These are phyloP conservation scores for Aureobasidium sp. DNA, from an alignment of 2,329 filamentous ascomycete species.

Conservation along the genomic window DNA sequence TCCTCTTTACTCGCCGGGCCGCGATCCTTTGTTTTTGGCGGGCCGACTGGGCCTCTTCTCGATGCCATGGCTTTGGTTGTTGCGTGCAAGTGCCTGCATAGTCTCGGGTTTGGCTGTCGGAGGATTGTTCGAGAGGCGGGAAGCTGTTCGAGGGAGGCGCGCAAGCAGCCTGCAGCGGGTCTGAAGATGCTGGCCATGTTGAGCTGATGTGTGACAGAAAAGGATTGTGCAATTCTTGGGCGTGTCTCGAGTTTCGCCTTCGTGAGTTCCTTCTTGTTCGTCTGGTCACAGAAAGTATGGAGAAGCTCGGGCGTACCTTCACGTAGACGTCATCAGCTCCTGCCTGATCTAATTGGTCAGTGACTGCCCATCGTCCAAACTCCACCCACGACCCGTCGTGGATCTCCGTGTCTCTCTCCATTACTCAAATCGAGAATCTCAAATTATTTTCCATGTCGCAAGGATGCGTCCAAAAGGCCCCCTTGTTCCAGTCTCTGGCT, in stretches of 20 bases:
- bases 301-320: conserved; percentile 1
- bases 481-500: not conserved
- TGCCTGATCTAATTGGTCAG: not conserved
- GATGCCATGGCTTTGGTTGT: not conserved
- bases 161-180: not conserved
- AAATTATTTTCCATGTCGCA: not conserved
- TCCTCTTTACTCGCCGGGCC: conserved; percentile 53
- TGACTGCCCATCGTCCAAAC: not conserved
- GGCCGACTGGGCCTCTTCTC: conserved; percentile 13
- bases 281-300: not conserved
- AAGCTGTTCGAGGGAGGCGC: not conserved
- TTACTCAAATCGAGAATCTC: not conserved
- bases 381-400: not conserved
- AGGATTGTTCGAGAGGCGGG: not conserved
- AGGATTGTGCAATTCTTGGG: not conserved
- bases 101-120: not conserved
- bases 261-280: not conserved
- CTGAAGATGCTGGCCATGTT: not conserved
- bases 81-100: not conserved
- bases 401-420: not conserved
- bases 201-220: not conserved
- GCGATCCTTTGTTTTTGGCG: conserved; percentile 45
- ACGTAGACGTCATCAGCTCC: not conserved
- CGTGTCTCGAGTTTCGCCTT: not conserved
- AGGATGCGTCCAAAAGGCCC: conserved; percentile 9